Base-by-base conservation (phyloP, 257 asterid species). In the Nyctanthes arbortristis region DNA sequence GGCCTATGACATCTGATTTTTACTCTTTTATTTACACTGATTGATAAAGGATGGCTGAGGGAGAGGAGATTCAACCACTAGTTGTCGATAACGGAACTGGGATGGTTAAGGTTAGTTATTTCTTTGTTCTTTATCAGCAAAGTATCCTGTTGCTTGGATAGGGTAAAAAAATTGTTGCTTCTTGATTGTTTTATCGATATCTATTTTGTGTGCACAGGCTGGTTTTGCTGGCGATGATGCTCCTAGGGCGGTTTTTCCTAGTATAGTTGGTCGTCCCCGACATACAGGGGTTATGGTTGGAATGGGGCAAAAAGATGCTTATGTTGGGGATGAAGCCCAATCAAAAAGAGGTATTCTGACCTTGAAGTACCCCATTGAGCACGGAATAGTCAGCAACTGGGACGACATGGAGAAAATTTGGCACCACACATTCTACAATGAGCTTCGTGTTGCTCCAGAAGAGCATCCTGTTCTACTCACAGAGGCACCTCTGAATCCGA, bases 391-490 rank as follows among this genome's bases (percentile, higher is more conserved):
- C 24, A 77, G 82, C 73, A 81, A 81, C 47, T 81, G 85, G 85
- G 85, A 81, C 78, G 85, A 81, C 72, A 81, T 81, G 85, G 85
- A 81, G 67, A 81, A 77, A 67, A 81, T 81, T n/a, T 81, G 85
- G 85, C 85, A 81, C 61, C 85, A 81, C 54, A 81, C 83, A 0
- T 81, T 81, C 58, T 79, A 74, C 69, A 81, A 81, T 25, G 85
- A 81, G 78, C 85, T 81, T 34, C 85, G 85, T 71, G 85, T 81
- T 4, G 73, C 83, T 75, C 85, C 85, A 1, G 81, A 81, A 49
- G 85, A 80, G 61, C 85, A 80, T 52, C 85, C 85, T 35, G 73
- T 80, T 43, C 82, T 80, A 33, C 82, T 80, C 54, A 81, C 85
- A 7, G 85, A 81, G 55, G 85, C 85, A 36, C 85, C 85, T n/a